A percentile compares a stretch with the other conserved stretches of the same genome.
Evolutionary conservation across 2,329 filamentous ascomycete genomes (phyloP).

Genomic region (Polytolypa hystricis): DNA sequence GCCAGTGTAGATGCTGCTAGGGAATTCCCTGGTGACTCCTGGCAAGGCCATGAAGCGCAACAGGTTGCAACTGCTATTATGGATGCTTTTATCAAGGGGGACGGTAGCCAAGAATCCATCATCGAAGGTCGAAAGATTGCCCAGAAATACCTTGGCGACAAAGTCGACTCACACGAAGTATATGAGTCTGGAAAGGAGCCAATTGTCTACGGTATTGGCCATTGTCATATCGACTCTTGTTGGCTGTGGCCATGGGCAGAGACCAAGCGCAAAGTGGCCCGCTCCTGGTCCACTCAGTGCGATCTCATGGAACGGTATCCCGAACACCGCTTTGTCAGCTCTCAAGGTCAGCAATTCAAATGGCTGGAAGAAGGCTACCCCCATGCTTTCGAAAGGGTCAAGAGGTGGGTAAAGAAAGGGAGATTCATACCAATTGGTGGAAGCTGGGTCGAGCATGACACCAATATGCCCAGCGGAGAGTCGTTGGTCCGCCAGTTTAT

Average conservation of each 20-base stretch:
- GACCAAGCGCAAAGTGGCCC: slow-evolving; percentile 89
- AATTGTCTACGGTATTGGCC: slow-evolving; percentile 78
- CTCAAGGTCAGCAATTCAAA: slow-evolving; percentile 94
- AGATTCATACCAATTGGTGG: slow-evolving; percentile 92
- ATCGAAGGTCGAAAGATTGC: slow-evolving; percentile 72
- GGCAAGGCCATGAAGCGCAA: slow-evolving; percentile 78
- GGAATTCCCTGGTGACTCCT: slow-evolving; percentile 79
- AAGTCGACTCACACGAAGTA: slow-evolving; percentile 71
- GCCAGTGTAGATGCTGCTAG: slow-evolving; percentile 74
- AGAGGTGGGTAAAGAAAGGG: slow-evolving; percentile 78
- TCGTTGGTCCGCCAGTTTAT: slow-evolving; percentile 88
- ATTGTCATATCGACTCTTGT: slow-evolving; percentile 96
- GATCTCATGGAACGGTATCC: slow-evolving; percentile 91
- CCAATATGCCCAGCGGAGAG: slow-evolving; percentile 92
- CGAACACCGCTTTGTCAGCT: slow-evolving; percentile 84
- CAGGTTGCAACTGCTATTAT: slow-evolving; percentile 80
- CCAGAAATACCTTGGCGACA: slow-evolving; percentile 66
- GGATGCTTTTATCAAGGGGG: slow-evolving; percentile 72
- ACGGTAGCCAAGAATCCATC: slow-evolving; percentile 62
- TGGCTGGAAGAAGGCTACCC: slow-evolving; percentile 91
- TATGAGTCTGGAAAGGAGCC: slow-evolving; percentile 66
- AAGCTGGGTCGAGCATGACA: slow-evolving; percentile 98
- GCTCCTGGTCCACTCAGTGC: slow-evolving; percentile 95
- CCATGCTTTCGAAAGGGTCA: slow-evolving; percentile 78
- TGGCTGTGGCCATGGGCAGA: slow-evolving; percentile 99